These are phyloP conservation scores for Phaeoacremonium minimum DNA, from an alignment of 2,329 filamentous ascomycete species.

Conservation along the genomic window DNA sequence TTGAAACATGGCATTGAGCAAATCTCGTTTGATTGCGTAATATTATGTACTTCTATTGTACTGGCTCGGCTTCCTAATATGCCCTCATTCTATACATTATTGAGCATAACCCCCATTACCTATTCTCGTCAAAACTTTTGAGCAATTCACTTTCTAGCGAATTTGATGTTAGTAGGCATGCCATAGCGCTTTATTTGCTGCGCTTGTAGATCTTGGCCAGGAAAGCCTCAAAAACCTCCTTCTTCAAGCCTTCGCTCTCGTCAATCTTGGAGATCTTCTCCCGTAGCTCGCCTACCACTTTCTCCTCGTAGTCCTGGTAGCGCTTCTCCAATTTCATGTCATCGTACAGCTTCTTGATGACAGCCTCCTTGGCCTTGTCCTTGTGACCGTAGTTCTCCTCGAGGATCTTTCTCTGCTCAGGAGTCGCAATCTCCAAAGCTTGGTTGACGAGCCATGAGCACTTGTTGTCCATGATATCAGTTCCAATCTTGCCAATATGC, in stretches of 20 bases:
- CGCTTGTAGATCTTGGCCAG: slow-evolving; percentile 97
- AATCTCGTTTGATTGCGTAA: too few species aligned
- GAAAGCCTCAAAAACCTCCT: slow-evolving; percentile 84
- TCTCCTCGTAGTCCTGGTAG: slow-evolving; percentile 89
- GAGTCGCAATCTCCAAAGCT: slow-evolving; percentile 73
- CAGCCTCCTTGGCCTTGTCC: slow-evolving; percentile 75
- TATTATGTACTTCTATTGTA: too few species aligned
- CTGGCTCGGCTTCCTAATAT: too few species aligned
- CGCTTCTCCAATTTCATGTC: slow-evolving; percentile 79
- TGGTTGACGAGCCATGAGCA: slow-evolving; percentile 98
- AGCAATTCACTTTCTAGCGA: too few species aligned
- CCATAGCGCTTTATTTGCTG: slow-evolving; percentile 87
- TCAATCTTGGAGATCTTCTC: slow-evolving; percentile 74
- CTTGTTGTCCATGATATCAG: slow-evolving; percentile 99
- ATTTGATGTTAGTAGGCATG: too few species aligned
- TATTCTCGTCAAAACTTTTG: too few species aligned
- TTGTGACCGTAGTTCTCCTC: slow-evolving; percentile 94
- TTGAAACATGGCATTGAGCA: too few species aligned
- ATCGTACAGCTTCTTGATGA: slow-evolving; percentile 83
- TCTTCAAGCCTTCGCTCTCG: slow-evolving; percentile 85
- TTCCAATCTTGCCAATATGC: slow-evolving; percentile 96
- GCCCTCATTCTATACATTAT: too few species aligned
- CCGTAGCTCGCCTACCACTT: slow-evolving; percentile 72
- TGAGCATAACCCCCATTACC: too few species aligned
- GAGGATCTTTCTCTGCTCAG: slow-evolving; percentile 82